These are phyloP conservation scores for Paxillus rubicundulus DNA, from an alignment of 768 basidiomycete species.

Conservation along the genomic window DNA sequence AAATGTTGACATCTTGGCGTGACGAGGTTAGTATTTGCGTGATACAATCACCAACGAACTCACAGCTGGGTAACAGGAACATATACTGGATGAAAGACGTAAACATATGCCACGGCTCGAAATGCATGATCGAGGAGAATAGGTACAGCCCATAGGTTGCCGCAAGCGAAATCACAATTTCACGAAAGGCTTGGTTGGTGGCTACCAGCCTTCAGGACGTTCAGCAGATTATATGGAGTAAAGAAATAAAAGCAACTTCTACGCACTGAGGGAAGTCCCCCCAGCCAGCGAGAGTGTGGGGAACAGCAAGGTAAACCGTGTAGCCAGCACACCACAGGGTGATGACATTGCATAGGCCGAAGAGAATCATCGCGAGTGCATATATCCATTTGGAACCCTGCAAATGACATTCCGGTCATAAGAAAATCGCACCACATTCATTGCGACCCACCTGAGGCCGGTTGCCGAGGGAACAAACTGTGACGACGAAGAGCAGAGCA, in stretches of 20 bases:
- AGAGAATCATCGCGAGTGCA: slow-evolving; percentile 68
- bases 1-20: slow-evolving; percentile 66
- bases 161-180: slow-evolving; percentile 79
- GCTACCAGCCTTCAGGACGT: slow-evolving; percentile 48
- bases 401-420: slow-evolving; percentile 3
- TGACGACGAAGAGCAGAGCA: slow-evolving; percentile 74
- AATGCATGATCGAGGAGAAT: slow-evolving; percentile 79
- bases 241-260: background rate
- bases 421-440: slow-evolving; percentile 1
- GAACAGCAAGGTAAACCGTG: slow-evolving; percentile 83
- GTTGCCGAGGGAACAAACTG: slow-evolving; percentile 89
- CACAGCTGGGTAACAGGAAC: slow-evolving; percentile 79
- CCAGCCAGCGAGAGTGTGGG: slow-evolving; percentile 75
- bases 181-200: slow-evolving; percentile 68
- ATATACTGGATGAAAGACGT: slow-evolving; percentile 91
- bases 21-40: slow-evolving; percentile 6
- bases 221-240: slow-evolving; percentile 23
- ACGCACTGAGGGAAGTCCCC: slow-evolving; percentile 65
- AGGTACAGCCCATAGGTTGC: slow-evolving; percentile 84
- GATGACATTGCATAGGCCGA: slow-evolving; percentile 75
- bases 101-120: slow-evolving; percentile 98
- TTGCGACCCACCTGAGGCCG: slow-evolving; percentile 56
- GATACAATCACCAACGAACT: slow-evolving; percentile 23
- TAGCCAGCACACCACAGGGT: slow-evolving; percentile 89
- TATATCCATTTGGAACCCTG: slow-evolving; percentile 88